Percentiles rank a stretch among this genome's conserved stretches.
Conservation (phyloP, 768 basidiomycete genomes). For the Pilatotrama ljubarskyi region DNA sequence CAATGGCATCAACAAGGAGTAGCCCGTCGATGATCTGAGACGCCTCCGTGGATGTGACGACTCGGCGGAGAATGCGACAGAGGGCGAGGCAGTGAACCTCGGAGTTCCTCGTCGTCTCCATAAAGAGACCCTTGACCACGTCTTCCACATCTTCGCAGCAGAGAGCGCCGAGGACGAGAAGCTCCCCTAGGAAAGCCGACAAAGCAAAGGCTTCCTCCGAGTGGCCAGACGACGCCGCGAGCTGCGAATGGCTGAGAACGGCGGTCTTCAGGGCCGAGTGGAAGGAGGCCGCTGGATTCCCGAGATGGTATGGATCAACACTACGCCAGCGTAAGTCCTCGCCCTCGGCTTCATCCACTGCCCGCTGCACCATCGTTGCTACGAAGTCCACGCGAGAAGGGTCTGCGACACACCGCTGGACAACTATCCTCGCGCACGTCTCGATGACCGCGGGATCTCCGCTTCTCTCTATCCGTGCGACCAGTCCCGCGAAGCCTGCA, state of each 20-base stretch:
- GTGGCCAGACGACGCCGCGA: neutral
- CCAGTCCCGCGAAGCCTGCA: slow-evolving; percentile 49
- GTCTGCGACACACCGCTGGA: slow-evolving; percentile 57
- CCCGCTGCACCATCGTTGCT: slow-evolving; percentile 49
- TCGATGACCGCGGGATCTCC: slow-evolving; percentile 50
- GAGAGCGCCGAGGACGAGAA: slow-evolving; percentile 27
- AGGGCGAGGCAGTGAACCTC: slow-evolving; percentile 21
- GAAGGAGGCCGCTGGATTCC: slow-evolving; percentile 20
- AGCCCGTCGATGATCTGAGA: slow-evolving; percentile 23
- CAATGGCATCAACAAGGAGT: slow-evolving; percentile 11
- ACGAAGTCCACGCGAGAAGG: slow-evolving; percentile 52
- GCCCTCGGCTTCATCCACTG: slow-evolving; percentile 44
- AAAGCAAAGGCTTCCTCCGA: neutral
- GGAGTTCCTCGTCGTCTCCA: slow-evolving; percentile 13
- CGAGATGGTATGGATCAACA: slow-evolving; percentile 25
- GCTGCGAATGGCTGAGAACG: slow-evolving; percentile 15
- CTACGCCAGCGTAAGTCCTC: slow-evolving; percentile 29
- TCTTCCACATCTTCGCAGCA: slow-evolving; percentile 24
- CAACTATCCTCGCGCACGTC: slow-evolving; percentile 50
- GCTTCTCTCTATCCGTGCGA: slow-evolving; percentile 47
- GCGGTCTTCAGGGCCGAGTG: slow-evolving; percentile 16
- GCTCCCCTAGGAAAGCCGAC: slow-evolving; percentile 24
- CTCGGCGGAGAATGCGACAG: slow-evolving; percentile 23
- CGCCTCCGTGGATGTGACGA: slow-evolving; percentile 25
- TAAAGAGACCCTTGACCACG: slow-evolving; percentile 22